Conservation (phyloP, 257 asterid species). For the Jacaranda mimosifolia region DNA sequence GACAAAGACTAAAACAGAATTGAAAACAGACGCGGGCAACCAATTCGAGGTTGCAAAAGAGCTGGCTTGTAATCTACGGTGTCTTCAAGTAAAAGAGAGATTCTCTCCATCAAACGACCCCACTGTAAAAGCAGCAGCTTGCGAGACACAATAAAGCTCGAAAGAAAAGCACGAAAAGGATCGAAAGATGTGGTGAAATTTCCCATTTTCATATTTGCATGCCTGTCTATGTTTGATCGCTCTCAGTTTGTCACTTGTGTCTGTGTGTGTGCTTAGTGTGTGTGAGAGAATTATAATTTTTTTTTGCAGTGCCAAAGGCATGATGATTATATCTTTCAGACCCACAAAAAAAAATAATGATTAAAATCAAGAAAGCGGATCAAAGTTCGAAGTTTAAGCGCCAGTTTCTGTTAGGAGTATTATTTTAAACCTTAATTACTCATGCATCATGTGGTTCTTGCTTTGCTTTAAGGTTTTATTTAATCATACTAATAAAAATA, state of each 20-base stretch:
- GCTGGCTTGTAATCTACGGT: conserved; percentile 39
- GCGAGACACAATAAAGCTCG: conserved; percentile 24
- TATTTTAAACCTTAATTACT: conserved; percentile 29
- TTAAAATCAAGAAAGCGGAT: conserved; percentile 35
- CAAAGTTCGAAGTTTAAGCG: conserved; percentile 22
- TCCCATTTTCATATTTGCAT: conserved; percentile 55
- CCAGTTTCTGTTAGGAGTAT: background rate
- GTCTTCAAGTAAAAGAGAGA: conserved; percentile 36
- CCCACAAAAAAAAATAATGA: conserved; percentile 30
- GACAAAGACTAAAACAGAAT: background rate
- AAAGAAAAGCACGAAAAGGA: conserved; percentile 32
- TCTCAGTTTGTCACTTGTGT: conserved; percentile 17
- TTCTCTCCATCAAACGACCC: conserved; percentile 23
- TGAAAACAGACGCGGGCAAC: background rate
- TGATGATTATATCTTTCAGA: background rate
- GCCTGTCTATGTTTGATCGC: conserved; percentile 49
- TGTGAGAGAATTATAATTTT: conserved; percentile 5
- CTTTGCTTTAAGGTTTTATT: conserved; percentile 26
- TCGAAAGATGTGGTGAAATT: conserved; percentile 30
- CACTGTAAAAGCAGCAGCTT: conserved; percentile 36
- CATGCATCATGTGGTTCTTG: conserved; percentile 42
- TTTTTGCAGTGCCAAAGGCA: conserved; percentile 14
- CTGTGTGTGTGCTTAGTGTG: conserved; percentile 12
- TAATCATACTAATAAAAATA: conserved; percentile 6
- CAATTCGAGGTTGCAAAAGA: conserved; percentile 10